phyloP scores from a whole-genome alignment of 139 green algal species.

The Chlorella sorokiniana region DNA sequence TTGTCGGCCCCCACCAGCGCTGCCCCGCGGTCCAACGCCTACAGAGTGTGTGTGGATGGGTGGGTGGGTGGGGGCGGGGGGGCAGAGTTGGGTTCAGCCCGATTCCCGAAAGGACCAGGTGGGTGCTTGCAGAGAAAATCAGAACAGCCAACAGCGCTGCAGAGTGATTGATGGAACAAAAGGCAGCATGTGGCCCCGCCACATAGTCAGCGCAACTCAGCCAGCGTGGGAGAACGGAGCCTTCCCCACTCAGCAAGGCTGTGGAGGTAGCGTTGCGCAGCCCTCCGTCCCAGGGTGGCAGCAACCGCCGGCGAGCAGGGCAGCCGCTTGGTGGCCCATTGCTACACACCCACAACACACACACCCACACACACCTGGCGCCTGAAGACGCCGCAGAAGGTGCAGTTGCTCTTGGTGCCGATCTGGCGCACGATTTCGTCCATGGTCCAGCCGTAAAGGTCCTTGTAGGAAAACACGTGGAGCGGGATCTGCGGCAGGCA shows the following conservation, averaged over 20 bases:
- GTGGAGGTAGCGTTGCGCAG: not conserved
- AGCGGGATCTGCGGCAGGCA: conserved; percentile 72
- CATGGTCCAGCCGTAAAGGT: conserved; percentile 99
- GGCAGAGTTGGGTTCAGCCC: no score
- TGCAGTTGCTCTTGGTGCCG: conserved; percentile 95
- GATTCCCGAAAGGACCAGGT: no score
- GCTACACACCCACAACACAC: not conserved
- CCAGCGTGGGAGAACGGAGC: not conserved
- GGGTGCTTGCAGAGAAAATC: no score
- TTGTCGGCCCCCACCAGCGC: conserved; percentile 71
- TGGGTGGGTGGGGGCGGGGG: no score
- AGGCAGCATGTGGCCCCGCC: no score
- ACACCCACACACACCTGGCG: conserved; percentile 47
- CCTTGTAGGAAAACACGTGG: conserved; percentile 91
- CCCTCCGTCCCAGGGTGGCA: no score
- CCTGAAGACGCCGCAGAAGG: conserved; percentile 97
- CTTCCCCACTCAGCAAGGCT: not conserved
- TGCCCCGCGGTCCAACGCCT: conserved; percentile 92
- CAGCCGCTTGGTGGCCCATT: not conserved
- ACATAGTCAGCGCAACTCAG: not conserved
- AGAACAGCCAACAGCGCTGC: no score
- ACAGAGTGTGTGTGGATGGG: not conserved
- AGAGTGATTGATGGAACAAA: no score
- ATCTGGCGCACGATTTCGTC: conserved; percentile 96
- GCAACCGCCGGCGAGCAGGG: not conserved